Evolutionary conservation across 345 rosid genomes (phyloP).

Genomic region (Murraya koenigii): DNA sequence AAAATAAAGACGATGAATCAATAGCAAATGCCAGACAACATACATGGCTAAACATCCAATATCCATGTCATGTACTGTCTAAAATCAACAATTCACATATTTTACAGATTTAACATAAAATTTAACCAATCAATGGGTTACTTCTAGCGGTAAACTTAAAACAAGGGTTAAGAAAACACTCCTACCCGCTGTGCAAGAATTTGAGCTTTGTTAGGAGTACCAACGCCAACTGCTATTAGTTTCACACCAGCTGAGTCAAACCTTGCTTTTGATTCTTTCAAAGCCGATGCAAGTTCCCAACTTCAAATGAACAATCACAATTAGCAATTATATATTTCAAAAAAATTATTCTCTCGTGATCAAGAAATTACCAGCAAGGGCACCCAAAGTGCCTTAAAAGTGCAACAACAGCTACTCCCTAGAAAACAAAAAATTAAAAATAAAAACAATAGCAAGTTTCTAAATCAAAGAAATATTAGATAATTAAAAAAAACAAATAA

Average conservation of each 20-base stretch:
- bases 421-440: neutral
- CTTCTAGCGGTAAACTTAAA: neutral
- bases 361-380: conserved; percentile 60
- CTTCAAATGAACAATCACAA: conserved; percentile 31
- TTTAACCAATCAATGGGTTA: neutral
- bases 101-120: neutral
- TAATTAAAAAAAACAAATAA: neutral
- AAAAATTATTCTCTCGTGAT: neutral
- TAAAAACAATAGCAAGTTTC: neutral
- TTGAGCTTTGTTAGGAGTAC: conserved; percentile 75
- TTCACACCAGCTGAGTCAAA: conserved; percentile 83
- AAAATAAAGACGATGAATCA: neutral
- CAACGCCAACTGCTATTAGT: conserved; percentile 82
- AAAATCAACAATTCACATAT: neutral
- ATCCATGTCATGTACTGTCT: neutral
- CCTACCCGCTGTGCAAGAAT: conserved; percentile 61
- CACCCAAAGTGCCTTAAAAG: conserved; percentile 94
- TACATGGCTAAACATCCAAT: neutral
- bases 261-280: conserved; percentile 63
- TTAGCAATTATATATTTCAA: neutral
- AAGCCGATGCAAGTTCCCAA: conserved; percentile 78
- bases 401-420: conserved; percentile 85
- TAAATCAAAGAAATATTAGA: neutral
- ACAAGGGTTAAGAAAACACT: neutral
- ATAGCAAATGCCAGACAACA: neutral